Percentiles rank a stretch among this genome's conserved stretches.
These are phyloP conservation scores for Cystofilobasidium ferigula DNA, from an alignment of 768 basidiomycete genomes.

Conservation along the genomic window DNA sequence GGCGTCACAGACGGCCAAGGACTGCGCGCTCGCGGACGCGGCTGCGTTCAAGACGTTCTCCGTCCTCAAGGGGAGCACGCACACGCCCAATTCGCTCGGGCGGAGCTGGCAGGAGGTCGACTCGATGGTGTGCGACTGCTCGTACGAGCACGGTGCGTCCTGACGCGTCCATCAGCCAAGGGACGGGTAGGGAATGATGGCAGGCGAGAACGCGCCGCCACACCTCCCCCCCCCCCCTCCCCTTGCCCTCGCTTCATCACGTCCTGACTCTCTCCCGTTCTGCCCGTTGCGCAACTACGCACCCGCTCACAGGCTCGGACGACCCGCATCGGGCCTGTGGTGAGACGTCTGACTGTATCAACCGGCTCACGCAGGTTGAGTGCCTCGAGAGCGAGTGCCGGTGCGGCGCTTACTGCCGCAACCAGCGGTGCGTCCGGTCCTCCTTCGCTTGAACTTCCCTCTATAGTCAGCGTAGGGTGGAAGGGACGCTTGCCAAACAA, in stretches of 20 bases:
- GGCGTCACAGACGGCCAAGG: neutral
- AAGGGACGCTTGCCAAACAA: too few relatives aligned
- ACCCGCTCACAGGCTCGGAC: slow-evolving; percentile 59
- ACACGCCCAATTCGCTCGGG: slow-evolving; percentile 79
- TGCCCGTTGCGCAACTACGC: neutral
- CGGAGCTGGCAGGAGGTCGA: slow-evolving; percentile 76
- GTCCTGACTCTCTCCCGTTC: neutral
- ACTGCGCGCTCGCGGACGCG: slow-evolving; percentile 46
- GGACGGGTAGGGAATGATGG: too few relatives aligned
- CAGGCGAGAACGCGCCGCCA: neutral
- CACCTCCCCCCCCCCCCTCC: neutral
- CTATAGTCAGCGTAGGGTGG: too few relatives aligned
- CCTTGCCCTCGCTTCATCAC: neutral
- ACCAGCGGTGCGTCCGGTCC: slow-evolving; percentile 73
- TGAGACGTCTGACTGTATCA: slow-evolving; percentile 84
- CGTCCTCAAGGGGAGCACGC: slow-evolving; percentile 65
- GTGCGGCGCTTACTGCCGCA: slow-evolving; percentile 68
- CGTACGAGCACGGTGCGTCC: slow-evolving; percentile 65
- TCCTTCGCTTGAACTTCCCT: too few relatives aligned
- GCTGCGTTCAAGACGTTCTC: slow-evolving; percentile 50
- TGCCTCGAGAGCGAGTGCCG: slow-evolving; percentile 84
- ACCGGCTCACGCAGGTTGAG: slow-evolving; percentile 91
- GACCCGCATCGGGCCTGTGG: slow-evolving; percentile 65
- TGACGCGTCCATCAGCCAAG: neutral
- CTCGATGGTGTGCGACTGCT: slow-evolving; percentile 92